Base-by-base conservation (phyloP, 1,284 basidiomycete genomes). In the Abortiporus biennis region DNA sequence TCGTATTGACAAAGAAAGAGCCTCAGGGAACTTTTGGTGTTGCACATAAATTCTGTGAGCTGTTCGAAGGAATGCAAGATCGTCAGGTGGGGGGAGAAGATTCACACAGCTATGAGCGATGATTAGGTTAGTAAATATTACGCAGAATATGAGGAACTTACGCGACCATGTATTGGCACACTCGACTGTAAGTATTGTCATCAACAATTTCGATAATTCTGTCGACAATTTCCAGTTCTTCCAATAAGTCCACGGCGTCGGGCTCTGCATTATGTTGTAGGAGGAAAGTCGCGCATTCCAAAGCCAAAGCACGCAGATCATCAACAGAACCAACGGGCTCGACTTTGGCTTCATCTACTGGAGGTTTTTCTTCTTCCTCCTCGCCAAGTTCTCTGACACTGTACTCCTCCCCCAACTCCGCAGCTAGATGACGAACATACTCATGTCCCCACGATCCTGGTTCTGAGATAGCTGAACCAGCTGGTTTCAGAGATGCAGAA, bases 381-480 rank as follows among this genome's bases (percentile, higher is more conserved):
- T 71, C 64, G 30, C 53, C 53, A 15, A 59, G 50, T 29, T 53
- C 53, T 9, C 85, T 74, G 54, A 76, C 57, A 40, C 70, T 77
- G 61, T 87, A 99, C 60, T 99, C 96, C 60, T 97, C 92, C 19
- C 94, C 94, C 8, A 99, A 81, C 58, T 99, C 96, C 2, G 96
- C 84, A 8, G 96, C 92, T 32, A 99, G 78, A 63, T 99, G 96
- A 36, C 95, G 85, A 48, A 99, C 92, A 59, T 99, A 99, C 70
- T 99, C 96, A 64, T 99, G 94, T 6, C 96, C 96, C 96, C 96
- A 99, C 21, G 85, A 78, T 21, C 95, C 95, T 0, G 96, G 93
- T 46, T 93, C 89, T 30, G 92, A 80, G 27, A 85, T 72, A 1
- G 78, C 75, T 2, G 83, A 76, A 30, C 76, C 69, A 17, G 72